Evolutionary conservation across 2,329 filamentous ascomycete genomes (phyloP).

Genomic region (Aspergillus unguis): DNA sequence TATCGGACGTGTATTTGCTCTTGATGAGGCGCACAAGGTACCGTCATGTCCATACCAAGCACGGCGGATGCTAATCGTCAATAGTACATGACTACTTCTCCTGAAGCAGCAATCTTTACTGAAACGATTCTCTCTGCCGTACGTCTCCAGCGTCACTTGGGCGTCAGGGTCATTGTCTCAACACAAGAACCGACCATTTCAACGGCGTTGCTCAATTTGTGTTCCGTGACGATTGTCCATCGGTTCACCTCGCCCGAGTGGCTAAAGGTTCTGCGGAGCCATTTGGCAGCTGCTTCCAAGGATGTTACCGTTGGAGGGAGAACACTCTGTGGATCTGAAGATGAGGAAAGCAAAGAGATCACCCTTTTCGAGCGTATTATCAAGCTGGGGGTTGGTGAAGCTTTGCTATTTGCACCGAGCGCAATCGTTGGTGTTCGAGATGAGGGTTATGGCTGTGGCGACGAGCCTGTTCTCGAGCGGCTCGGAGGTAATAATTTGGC

Average conservation of each 20-base stretch:
- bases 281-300: slow-evolving; percentile 45
- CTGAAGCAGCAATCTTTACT: slow-evolving; percentile 58
- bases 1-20: slow-evolving; percentile 18
- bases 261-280: slow-evolving; percentile 47
- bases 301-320: not conserved
- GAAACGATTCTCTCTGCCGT: slow-evolving; percentile 61
- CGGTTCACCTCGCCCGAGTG: slow-evolving; percentile 66
- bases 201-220: slow-evolving; percentile 65
- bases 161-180: slow-evolving; percentile 64
- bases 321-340: not conserved
- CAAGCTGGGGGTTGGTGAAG: not conserved
- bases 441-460: not conserved
- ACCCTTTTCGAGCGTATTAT: slow-evolving; percentile 1
- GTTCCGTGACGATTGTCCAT: slow-evolving; percentile 68
- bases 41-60: not conserved
- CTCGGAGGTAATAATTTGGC: not conserved
- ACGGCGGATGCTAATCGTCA: not conserved
- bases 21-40: slow-evolving; percentile 25
- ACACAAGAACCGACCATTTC: slow-evolving; percentile 76
- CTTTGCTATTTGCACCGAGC: slow-evolving; percentile 2
- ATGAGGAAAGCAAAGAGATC: not conserved
- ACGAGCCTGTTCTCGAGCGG: not conserved
- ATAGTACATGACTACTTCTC: slow-evolving; percentile 27
- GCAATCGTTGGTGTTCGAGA: not conserved
- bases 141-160: slow-evolving; percentile 68